Conservation (phyloP, 495 filamentous ascomycete genomes). For the Hyaloscypha bicolor region DNA sequence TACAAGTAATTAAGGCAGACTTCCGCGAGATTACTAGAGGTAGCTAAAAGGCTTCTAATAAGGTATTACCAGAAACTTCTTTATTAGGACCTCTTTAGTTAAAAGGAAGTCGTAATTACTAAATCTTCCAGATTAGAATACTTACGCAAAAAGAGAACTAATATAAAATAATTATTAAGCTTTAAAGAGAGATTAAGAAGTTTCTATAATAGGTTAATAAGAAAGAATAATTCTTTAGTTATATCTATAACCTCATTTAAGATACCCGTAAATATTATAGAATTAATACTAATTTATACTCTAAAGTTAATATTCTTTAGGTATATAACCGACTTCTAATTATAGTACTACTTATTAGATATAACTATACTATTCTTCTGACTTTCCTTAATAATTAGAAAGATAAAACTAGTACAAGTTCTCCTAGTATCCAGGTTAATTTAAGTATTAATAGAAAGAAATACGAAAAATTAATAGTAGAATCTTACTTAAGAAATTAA, state of each 20-base stretch:
- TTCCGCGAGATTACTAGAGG: constrained; percentile 24
- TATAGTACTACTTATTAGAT: constrained; percentile 52
- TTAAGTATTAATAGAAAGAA: constrained; percentile 37
- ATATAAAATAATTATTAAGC: constrained; percentile 42
- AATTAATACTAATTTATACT: constrained; percentile 40
- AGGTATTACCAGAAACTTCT: constrained; percentile 29
- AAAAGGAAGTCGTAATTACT: constrained; percentile 27
- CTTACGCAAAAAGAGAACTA: constrained; percentile 32
- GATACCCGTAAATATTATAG: constrained; percentile 46
- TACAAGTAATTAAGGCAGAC: constrained; percentile 26
- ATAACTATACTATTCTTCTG: constrained; percentile 56
- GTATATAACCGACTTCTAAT: constrained; percentile 51
- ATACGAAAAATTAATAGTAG: constrained; percentile 27
- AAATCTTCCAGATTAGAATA: constrained; percentile 29
- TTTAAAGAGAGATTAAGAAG: constrained; percentile 44
- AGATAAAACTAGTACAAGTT: constrained; percentile 8
- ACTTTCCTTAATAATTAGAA: constrained; percentile 51
- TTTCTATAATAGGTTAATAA: constrained; percentile 48
- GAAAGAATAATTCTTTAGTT: constrained; percentile 63
- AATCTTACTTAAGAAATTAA: constrained; percentile 27
- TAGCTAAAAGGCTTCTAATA: constrained; percentile 24
- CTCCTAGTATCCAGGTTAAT: constrained; percentile 37
- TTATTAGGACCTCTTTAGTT: constrained; percentile 28
- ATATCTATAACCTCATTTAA: constrained; percentile 55
- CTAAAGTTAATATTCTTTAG: constrained; percentile 50